phyloP scores from a whole-genome alignment of 2,329 filamentous ascomycete species.

The Lachnellula occidentalis region DNA sequence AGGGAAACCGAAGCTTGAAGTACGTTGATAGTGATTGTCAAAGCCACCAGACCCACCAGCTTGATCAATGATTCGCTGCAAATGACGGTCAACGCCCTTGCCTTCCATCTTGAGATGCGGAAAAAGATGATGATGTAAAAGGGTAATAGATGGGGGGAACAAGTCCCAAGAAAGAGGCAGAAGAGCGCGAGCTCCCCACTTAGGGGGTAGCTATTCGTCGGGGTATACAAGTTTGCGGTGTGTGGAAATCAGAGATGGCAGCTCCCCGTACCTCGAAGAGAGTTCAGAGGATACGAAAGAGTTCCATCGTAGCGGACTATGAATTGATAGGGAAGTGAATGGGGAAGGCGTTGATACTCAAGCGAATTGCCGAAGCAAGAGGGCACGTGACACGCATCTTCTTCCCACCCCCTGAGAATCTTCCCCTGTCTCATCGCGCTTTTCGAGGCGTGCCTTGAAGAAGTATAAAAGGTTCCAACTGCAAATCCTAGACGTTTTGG shows the following conservation, averaged over 20 bases:
- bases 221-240: not conserved
- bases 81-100: slow-evolving; percentile 12
- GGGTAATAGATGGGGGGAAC: not conserved
- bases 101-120: slow-evolving; percentile 11
- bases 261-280: not conserved
- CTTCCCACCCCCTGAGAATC: not conserved
- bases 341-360: not conserved
- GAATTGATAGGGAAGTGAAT: not conserved
- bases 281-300: not conserved
- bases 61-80: slow-evolving; percentile 23
- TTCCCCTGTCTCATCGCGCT: not conserved
- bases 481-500: too few species aligned
- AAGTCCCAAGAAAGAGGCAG: not conserved
- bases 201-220: not conserved
- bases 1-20: slow-evolving; percentile 3
- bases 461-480: too few species aligned
- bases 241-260: not conserved
- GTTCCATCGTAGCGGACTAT: not conserved
- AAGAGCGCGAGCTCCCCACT: too few species aligned
- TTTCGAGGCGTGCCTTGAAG: too few species aligned
- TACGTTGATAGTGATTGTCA: slow-evolving; percentile 4
- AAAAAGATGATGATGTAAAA: not conserved
- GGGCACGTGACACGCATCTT: not conserved
- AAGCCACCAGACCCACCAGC: slow-evolving; percentile 5
- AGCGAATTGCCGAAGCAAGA: not conserved